phyloP scores from a whole-genome alignment of 139 green algal genomes.

The Closterium sp. region DNA sequence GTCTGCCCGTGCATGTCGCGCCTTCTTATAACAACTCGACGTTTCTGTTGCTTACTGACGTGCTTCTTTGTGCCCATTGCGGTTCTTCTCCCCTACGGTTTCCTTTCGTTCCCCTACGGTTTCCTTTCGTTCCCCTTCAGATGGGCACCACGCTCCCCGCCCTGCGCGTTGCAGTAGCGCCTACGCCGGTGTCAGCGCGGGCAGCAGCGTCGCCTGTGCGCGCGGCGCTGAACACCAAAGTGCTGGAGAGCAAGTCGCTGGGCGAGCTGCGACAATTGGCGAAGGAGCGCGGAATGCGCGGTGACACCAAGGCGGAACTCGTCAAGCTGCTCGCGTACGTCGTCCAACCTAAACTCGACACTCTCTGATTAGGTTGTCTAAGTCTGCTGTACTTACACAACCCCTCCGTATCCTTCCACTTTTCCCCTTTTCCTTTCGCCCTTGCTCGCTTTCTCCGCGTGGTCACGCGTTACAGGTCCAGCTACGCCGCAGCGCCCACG shows the following conservation, averaged over 20 bases:
- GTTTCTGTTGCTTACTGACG: not conserved
- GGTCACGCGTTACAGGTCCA: not conserved
- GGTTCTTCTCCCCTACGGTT: not conserved
- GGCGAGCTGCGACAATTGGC: conserved; percentile 1
- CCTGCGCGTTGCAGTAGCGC: not conserved
- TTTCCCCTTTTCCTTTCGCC: not conserved
- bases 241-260: not conserved
- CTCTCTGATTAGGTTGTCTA: not conserved
- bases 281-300: conserved; percentile 1
- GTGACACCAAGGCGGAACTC: not conserved
- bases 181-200: not conserved
- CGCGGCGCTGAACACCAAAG: not conserved
- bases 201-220: not conserved
- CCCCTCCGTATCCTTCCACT: not conserved
- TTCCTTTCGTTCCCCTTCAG: not conserved
- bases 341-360: not conserved
- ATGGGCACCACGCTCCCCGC: not conserved
- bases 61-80: not conserved
- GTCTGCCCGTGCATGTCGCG: not conserved
- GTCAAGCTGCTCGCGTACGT: not conserved
- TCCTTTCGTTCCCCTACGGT: not conserved
- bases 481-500: not conserved
- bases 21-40: not conserved
- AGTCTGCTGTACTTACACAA: not conserved
- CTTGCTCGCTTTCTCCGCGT: not conserved